A percentile compares a stretch with the other conserved stretches of the same genome.
Evolutionary conservation across 1,139 yeast species (phyloP).

Genomic region (Pichia norvegensis): DNA sequence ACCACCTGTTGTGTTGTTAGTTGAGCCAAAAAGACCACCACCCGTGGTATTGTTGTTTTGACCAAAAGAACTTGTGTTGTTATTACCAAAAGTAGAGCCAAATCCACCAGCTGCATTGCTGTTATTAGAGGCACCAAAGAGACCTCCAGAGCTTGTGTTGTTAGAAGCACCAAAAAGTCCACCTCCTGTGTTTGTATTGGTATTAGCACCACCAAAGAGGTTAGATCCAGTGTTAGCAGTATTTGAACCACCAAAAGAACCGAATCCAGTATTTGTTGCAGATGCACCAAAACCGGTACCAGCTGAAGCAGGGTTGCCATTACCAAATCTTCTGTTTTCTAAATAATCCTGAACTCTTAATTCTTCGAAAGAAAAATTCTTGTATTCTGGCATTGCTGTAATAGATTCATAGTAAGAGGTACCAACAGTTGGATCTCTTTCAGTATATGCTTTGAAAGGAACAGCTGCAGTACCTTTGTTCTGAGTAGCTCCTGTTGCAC

Average conservation of each 20-base stretch:
- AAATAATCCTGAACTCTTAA: conserved; percentile 83
- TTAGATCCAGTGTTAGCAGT: conserved; percentile 6
- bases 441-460: conserved; percentile 58
- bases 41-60: conserved; percentile 12
- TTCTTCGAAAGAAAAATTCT: conserved; percentile 76
- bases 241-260: conserved; percentile 12
- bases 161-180: conserved; percentile 15
- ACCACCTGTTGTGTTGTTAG: conserved; percentile 17
- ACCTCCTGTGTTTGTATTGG: conserved; percentile 15
- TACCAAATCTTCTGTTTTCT: conserved; percentile 61
- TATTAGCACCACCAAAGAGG: conserved; percentile 22
- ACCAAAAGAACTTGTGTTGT: neutral
- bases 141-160: conserved; percentile 7
- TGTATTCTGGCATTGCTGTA: conserved; percentile 85
- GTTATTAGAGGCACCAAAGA: conserved; percentile 18
- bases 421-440: conserved; percentile 60
- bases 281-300: conserved; percentile 19
- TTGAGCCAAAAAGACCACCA: conserved; percentile 8
- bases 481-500: conserved; percentile 27
- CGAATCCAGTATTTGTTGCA: conserved; percentile 5
- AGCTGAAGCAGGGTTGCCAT: conserved; percentile 15
- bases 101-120: conserved; percentile 14
- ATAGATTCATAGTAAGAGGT: conserved; percentile 66
- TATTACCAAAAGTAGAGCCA: conserved; percentile 21
- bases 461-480: conserved; percentile 58